Evolutionary conservation across 108 stramenopile genomes (phyloP), one percentile per base, ranked within the genome.

Genomic region (Cylindrotheca fusiformis): DNA sequence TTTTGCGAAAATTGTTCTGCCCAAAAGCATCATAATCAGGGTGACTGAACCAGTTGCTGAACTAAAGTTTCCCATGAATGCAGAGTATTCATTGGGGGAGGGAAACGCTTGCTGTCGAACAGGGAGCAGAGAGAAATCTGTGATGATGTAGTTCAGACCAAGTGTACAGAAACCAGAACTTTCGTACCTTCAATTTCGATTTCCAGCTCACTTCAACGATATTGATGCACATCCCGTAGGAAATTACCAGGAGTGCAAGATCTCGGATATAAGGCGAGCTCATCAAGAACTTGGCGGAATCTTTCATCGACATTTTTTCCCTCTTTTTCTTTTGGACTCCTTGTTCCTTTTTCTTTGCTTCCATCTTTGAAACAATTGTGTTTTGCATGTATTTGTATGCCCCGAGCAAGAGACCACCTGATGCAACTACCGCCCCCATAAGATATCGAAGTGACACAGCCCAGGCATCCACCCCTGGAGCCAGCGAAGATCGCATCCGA

Each of bases 181-280:
- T 67, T 41, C 88, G 36, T 41, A 41, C 36, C 36, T 97, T 98
- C n/a, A 99, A 68, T 70, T 97, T 97, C 30, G 94, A 75, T 85
- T 99, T 99, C 99, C 99, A 99, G 32, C 91, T 94, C 21, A 99
- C 97, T 77, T 99, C 98, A 12, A 97, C 97, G 68, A 99, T 91
- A 80, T 98, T 98, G 81, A 99, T 99, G 60, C 93, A 91, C 94
- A 99, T 91, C 55, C 98, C 98, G 64, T 99, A 99, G 51, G 86
- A 86, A 32, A 99, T 93, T 12, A 99, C 98, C 26, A 99, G 67
- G 45, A 78, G 86, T 0, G 97, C 97, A 32, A 99, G 66, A 69
- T 97, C 76, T 2, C 91, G 77, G 74, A 95, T 97, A 89, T 97
- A 98, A 8, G 79, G 73, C 25, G 88, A 90, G 56, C 74, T 85